Base-by-base conservation (phyloP, 306 rosid genomes). In the Canavalia ensiformis region DNA sequence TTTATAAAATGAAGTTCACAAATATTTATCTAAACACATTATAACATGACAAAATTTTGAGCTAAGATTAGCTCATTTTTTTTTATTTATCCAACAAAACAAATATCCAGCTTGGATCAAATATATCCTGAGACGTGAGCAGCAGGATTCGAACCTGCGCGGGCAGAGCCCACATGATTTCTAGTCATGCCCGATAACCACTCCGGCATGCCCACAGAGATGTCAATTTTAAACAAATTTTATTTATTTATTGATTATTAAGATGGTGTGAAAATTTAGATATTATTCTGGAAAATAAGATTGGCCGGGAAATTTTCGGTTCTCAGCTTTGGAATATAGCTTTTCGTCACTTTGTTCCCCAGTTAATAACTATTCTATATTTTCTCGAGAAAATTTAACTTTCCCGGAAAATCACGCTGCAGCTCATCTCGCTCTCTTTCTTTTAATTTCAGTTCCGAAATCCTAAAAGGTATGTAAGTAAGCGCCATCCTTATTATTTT, bases 111-210 rank as follows among this genome's bases (percentile, higher is more conserved):
- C 25, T 18, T 18, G 25, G 25, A 18, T 0, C 25, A 18, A 18
- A 18, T 18, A 0, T 18, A 18, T 18, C 25, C 8, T 33, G 44
- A 13, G 33, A 0, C 80, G 60, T 65, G 75, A 74, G 25, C 80
- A 54, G 80, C 75, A 54, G 62, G 84, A 65, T 54, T 74, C 80
- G 75, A 81, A 81, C 84, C 84, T 52, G 44, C 75, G 49, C 69
- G 58, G 58, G 82, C 68, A 39, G 2, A 77, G 75, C 66, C 57
- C 56, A 50, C 45, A 66, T 66, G 75, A 77, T 66, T 39, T 77
- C 67, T 39, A 65, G 74, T 65, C 66, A 68, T 77, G 75, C 75
- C 75, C 67, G 67, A 66, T 54, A 77, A 66, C 82, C 82, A 54
- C 75, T 77, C 75, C 75, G 49, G 76, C 77, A 69, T 58, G 77